Evolutionary conservation across 2,329 filamentous ascomycete genomes (phyloP).

Genomic region (Endoconidiophora laricicola): DNA sequence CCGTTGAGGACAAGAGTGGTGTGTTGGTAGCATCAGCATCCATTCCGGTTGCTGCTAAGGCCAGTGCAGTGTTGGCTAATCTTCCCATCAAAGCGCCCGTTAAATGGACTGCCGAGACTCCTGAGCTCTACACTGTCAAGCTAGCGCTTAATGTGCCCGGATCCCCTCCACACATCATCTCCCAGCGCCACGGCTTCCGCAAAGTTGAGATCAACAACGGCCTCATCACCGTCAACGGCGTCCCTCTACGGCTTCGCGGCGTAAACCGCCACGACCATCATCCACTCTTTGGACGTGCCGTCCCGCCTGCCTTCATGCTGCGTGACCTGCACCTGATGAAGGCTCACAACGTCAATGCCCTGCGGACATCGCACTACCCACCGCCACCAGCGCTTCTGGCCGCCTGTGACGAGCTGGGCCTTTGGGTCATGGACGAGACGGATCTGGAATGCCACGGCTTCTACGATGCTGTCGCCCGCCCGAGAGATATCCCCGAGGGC

Average conservation of each 20-base stretch:
- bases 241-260: conserved; percentile 46
- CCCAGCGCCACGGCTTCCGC: conserved; percentile 45
- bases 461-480: conserved; percentile 27
- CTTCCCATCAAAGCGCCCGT: conserved; percentile 28
- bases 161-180: conserved; percentile 18
- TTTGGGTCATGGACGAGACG: conserved; percentile 45
- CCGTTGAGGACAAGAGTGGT: too few species aligned
- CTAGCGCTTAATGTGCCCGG: conserved; percentile 16
- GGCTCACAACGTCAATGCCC: conserved; percentile 50
- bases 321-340: conserved; percentile 51
- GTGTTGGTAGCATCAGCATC: not conserved
- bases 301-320: conserved; percentile 43
- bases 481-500: conserved; percentile 34
- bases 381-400: conserved; percentile 44
- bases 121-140: conserved; percentile 39
- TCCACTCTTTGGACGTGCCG: conserved; percentile 41
- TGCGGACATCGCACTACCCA: conserved; percentile 51
- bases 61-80: too few species aligned
- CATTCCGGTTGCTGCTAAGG: not conserved
- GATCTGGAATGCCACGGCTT: conserved; percentile 40
- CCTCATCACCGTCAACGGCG: conserved; percentile 47
- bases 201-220: conserved; percentile 43
- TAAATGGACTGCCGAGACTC: conserved; percentile 56
- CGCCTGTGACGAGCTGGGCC: conserved; percentile 43
- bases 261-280: conserved; percentile 59